These are phyloP conservation scores for Diplodia seriata DNA, from an alignment of 2,329 filamentous ascomycete species.

Conservation along the genomic window DNA sequence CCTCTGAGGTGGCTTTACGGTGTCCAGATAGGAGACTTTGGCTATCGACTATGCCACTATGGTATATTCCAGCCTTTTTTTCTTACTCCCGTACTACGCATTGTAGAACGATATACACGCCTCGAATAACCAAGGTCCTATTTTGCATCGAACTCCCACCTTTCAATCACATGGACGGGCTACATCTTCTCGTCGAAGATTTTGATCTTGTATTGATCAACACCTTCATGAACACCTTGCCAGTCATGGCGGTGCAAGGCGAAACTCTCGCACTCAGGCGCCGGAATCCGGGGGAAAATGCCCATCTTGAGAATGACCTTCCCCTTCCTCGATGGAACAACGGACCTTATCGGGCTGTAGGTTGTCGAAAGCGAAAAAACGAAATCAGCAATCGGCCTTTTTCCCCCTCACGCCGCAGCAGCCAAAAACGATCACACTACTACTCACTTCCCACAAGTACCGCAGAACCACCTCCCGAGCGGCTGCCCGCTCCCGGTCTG, in stretches of 20 bases:
- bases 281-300: constrained; percentile 57
- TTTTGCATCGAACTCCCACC: not conserved
- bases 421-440: too few species aligned
- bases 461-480: constrained; percentile 56
- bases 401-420: too few species aligned
- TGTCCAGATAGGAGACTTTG: too few species aligned
- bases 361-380: constrained; percentile 43
- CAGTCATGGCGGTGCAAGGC: constrained; percentile 53
- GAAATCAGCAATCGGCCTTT: not conserved
- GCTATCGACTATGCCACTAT: too few species aligned
- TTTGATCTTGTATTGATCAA: constrained; percentile 50
- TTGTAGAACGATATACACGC: too few species aligned
- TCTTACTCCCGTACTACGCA: too few species aligned
- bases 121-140: not conserved
- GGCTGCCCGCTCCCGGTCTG: constrained; percentile 56
- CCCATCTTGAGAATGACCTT: constrained; percentile 60
- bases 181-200: constrained; percentile 50
- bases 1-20: too few species aligned
- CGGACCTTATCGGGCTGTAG: constrained; percentile 58
- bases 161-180: constrained; percentile 11
- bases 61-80: too few species aligned
- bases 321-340: constrained; percentile 45
- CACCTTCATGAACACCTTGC: constrained; percentile 49
- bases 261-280: constrained; percentile 56
- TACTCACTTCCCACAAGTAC: constrained; percentile 54